Percentiles rank a stretch among this genome's conserved stretches.
Conservation (phyloP, 306 rosid genomes). For the Cercis canadensis region DNA sequence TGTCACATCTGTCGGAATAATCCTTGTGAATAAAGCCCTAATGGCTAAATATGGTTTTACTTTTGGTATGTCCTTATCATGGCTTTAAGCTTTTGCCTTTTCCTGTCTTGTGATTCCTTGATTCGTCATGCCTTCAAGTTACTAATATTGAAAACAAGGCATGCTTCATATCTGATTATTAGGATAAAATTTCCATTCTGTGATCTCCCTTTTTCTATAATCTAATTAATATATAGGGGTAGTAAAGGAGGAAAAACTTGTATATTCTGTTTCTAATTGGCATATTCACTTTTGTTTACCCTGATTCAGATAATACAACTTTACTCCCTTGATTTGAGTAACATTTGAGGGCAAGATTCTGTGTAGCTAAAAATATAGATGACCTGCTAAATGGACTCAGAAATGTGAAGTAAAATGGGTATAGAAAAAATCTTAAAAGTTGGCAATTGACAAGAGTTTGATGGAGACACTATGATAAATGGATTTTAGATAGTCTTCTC, state of each 20-base stretch:
- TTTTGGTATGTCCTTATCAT: conserved; percentile 54
- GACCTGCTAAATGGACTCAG: conserved; percentile 22
- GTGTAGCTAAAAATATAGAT: conserved; percentile 8
- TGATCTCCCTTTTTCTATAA: too few relatives aligned
- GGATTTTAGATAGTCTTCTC: conserved; percentile 22
- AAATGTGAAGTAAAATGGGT: conserved; percentile 14
- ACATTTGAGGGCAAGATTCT: neutral
- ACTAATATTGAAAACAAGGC: too few relatives aligned
- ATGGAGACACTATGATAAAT: conserved; percentile 6
- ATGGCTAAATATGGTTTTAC: conserved; percentile 77
- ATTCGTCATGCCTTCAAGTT: conserved; percentile 3
- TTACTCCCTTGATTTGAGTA: neutral
- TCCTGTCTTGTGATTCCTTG: neutral
- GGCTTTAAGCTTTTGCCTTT: neutral
- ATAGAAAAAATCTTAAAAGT: conserved; percentile 5
- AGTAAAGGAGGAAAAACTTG: too few relatives aligned
- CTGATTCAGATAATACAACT: neutral
- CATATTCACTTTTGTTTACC: too few relatives aligned
- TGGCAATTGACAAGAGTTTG: conserved; percentile 16
- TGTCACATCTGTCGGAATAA: conserved; percentile 79
- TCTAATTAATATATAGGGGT: too few relatives aligned
- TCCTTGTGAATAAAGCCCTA: conserved; percentile 73
- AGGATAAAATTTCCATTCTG: too few relatives aligned
- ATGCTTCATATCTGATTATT: too few relatives aligned
- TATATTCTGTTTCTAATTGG: too few relatives aligned